phyloP scores from a whole-genome alignment of 768 basidiomycete genomes.

The Tricholoma flavovirens region DNA sequence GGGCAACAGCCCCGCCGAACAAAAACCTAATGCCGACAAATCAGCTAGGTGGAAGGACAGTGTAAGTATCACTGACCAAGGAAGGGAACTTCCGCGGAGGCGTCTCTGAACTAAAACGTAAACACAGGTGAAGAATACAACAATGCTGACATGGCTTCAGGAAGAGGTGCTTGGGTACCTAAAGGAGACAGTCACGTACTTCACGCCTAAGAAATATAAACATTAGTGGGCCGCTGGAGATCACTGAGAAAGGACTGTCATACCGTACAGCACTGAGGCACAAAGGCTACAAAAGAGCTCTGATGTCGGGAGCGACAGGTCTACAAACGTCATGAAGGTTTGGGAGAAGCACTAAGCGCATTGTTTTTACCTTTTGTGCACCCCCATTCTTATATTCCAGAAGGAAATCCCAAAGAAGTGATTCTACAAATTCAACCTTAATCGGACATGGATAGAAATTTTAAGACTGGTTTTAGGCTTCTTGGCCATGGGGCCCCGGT shows the following conservation, averaged over 20 bases:
- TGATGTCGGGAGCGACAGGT: conserved; percentile 9
- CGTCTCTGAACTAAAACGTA: conserved; percentile 9
- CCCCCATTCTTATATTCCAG: background rate
- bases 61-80: conserved; percentile 1
- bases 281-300: conserved; percentile 10
- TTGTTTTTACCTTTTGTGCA: background rate
- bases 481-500: background rate
- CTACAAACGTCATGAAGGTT: background rate
- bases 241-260: background rate
- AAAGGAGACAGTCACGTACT: background rate
- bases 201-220: background rate
- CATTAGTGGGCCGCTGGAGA: background rate
- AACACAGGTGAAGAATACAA: conserved; percentile 10
- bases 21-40: conserved; percentile 9
- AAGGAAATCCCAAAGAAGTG: background rate
- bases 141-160: conserved; percentile 1
- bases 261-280: conserved; percentile 15
- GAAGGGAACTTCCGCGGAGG: background rate
- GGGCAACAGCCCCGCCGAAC: conserved; percentile 3
- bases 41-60: background rate
- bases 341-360: no score
- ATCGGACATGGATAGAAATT: background rate
- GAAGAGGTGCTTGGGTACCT: background rate
- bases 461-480: background rate
- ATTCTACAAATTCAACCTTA: background rate